Evolutionary conservation across 192 early-diverging fungal species (phyloP), one percentile per base, ranked within the genome.

Genomic region (Backusella parvicylindrica): DNA sequence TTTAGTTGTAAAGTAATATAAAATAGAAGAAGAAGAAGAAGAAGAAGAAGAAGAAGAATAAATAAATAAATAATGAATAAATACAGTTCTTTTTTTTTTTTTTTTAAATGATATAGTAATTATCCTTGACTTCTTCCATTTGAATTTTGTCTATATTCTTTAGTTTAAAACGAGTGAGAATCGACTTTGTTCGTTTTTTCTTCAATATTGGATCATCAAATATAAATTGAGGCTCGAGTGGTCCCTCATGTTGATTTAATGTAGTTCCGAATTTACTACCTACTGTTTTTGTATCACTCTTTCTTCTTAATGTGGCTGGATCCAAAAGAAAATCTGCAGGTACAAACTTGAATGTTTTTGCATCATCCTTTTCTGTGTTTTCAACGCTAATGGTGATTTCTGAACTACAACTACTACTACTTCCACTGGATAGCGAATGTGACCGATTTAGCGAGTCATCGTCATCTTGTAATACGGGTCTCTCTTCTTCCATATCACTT

Each of bases 261-360:
- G 21, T 38, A 7, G 66, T 38, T 68, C 66, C 66, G 36, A 68
- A 36, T 36, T 28, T 60, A 60, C 53, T 26, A 60, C 53, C 53
- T 53, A n/a, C 8, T 53, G 50, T 53, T 60, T 23, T 60, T 26
- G 53, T 60, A 28, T 60, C 66, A 36, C 66, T 26, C 18, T 35
- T 68, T 21, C n/a, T 36, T 68, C 66, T 33, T 36, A 68, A 68
- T n/a, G 66, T 68, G 66, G 66, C 36, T 68, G 66, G 66, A 68
- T 68, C 66, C 66, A 68, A 38, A 38, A 68, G 66, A 38, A 13
- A 68, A 38, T 68, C 66, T 68, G 66, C 66, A 38, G 66, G 36
- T 33, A 68, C 66, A 68, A 68, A 68, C 33, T 37, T 68, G 66
- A 37, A 68, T 68, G 66, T 60, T 60, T 60, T 60, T 60, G 9